Percentiles rank a stretch among this genome's conserved stretches.
phyloP scores from a whole-genome alignment of 2,329 filamentous ascomycete genomes.

The Fusarium avenaceum region DNA sequence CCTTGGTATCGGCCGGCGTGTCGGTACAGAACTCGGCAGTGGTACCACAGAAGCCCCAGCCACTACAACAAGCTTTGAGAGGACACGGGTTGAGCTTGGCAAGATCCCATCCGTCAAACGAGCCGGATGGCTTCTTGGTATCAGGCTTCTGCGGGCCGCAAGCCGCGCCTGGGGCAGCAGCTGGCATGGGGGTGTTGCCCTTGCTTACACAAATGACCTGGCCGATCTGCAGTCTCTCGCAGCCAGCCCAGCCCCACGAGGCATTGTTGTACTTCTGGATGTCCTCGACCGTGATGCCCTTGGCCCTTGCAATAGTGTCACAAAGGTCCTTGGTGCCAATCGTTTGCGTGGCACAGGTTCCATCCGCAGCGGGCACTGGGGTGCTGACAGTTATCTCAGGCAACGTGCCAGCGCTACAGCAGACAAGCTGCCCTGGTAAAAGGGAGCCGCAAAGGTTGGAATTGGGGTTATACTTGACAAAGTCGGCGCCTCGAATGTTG shows the following conservation, averaged over 20 bases:
- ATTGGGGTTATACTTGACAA: conserved; percentile 53
- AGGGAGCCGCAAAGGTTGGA: conserved; percentile 48
- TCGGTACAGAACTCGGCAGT: conserved; percentile 1
- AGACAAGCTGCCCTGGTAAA: conserved; percentile 51
- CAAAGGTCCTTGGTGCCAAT: conserved; percentile 50
- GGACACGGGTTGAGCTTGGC: conserved; percentile 50
- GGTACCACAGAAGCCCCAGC: conserved; percentile 53
- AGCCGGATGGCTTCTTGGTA: conserved; percentile 26
- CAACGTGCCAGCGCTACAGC: conserved; percentile 52
- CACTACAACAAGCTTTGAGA: conserved; percentile 52
- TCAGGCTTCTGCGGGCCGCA: conserved; percentile 51
- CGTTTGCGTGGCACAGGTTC: conserved; percentile 56
- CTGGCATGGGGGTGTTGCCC: conserved; percentile 51
- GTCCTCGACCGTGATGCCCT: conserved; percentile 51
- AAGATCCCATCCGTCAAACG: conserved; percentile 2
- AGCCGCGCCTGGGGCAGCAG: conserved; percentile 4
- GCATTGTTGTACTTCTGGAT: conserved; percentile 45
- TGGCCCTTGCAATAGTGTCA: conserved; percentile 52
- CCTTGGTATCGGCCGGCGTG: background rate
- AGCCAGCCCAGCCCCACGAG: conserved; percentile 51
- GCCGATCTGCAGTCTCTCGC: conserved; percentile 36
- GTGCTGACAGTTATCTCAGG: conserved; percentile 32
- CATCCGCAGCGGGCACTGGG: conserved; percentile 38
- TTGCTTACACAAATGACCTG: conserved; percentile 48
- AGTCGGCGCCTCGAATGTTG: conserved; percentile 53